Base-by-base conservation (phyloP, 768 basidiomycete genomes). In the Imleria badia region DNA sequence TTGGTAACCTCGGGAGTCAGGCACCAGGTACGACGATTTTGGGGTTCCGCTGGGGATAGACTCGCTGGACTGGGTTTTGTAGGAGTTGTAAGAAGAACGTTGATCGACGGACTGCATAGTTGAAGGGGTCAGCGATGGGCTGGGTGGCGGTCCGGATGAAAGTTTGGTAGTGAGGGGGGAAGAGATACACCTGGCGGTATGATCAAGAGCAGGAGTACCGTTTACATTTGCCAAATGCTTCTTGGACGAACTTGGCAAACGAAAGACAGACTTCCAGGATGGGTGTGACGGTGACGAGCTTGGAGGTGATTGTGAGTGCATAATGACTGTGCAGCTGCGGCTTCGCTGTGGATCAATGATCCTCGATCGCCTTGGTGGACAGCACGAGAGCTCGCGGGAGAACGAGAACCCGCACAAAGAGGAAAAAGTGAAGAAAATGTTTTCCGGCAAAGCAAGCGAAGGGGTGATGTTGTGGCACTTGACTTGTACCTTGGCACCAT, bases 11-110 rank as follows among this genome's bases (percentile, higher is more conserved):
- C 49, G 50, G 10, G 63, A 56, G 50, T 68, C 72, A 71, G 69
- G 61, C 51, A 65, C 60, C 46, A 70, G 66, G 60, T 56, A 63
- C 52, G 66, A 53, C 0, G 72, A 58, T 48, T 70, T 70, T 56
- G 57, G 60, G 6, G 68, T 73, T 44, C 55, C 70, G 54, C 34
- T 58, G 45, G 71, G 73, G 68, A 80, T 82, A 2, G 87, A 89
- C 64, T 89, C 89, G 61, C 79, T 86, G 15, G 90, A 91, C 56
- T 83, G 82, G 2, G 86, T 85, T 59, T 84, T 82, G 43, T 87
- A 90, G 14, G 89, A 91, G 66, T 86, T 89, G 73, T 82, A 88
- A 12, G 91, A 92, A 31, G 82, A 87, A 49, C 89, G 81, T 51
- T 81, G 81, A 72, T 84, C 83, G 33, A 63, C 61, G 30, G 82